A percentile compares a stretch with the other conserved stretches of the same genome.
These are phyloP conservation scores for Amanita brunnescens DNA, from an alignment of 768 basidiomycete species.

Conservation along the genomic window DNA sequence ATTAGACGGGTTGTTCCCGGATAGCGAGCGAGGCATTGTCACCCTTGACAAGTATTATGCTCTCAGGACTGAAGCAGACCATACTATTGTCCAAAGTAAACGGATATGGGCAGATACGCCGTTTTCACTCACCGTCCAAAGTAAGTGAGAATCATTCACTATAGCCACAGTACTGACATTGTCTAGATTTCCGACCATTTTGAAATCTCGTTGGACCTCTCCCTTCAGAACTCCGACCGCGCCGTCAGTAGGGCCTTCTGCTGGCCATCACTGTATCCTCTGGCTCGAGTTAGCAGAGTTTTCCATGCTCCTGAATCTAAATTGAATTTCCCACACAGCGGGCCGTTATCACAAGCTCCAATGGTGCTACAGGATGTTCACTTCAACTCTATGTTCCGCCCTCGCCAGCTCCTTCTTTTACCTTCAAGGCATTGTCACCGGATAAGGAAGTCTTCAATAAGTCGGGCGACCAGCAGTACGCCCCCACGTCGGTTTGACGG, in stretches of 20 bases:
- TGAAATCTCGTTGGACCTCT: constrained; percentile 53
- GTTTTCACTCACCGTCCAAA: constrained; percentile 61
- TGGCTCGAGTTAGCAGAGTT: constrained; percentile 35
- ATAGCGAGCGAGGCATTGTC: constrained; percentile 59
- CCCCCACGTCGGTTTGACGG: constrained; percentile 44
- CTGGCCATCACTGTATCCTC: constrained; percentile 66
- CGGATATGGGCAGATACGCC: constrained; percentile 62
- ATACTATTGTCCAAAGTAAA: constrained; percentile 58
- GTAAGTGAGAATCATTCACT: constrained; percentile 33
- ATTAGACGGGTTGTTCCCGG: constrained; percentile 42
- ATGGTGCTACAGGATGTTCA: not conserved
- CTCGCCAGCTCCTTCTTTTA: constrained; percentile 27
- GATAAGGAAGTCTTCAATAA: constrained; percentile 23
- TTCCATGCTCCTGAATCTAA: constrained; percentile 35
- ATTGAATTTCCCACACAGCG: constrained; percentile 7
- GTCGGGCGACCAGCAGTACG: constrained; percentile 30
- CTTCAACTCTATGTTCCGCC: not conserved
- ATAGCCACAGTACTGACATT: constrained; percentile 4
- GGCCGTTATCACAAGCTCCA: constrained; percentile 11
- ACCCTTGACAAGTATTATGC: constrained; percentile 62
- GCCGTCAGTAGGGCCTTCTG: constrained; percentile 52
- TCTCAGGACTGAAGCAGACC: constrained; percentile 58
- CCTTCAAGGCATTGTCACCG: constrained; percentile 23
- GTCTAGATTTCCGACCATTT: constrained; percentile 64
- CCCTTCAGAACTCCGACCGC: constrained; percentile 60